Base-by-base conservation (phyloP, 2,329 filamentous ascomycete genomes). In the Aspergillus ibericus region DNA sequence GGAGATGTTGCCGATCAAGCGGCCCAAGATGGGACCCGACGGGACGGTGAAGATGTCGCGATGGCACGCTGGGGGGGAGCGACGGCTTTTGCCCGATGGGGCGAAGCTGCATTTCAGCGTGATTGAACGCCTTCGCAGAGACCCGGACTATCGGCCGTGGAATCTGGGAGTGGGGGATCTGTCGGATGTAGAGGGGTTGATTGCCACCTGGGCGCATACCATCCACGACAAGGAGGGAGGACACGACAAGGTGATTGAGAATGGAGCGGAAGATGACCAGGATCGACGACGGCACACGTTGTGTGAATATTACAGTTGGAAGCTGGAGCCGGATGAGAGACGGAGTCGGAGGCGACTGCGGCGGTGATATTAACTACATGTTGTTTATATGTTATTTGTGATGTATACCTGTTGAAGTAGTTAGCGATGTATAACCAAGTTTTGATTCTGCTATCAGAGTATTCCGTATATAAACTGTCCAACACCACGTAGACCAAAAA, bases 101-200 rank as follows among this genome's bases (percentile, higher is more conserved):
- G 64, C 64, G 6, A 58, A 55, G 29, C 54, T 66, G 18, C 64
- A 66, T 10, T 52, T 49, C 16, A 65, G 64, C 36, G 64, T 65
- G 8, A 53, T 65, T 10, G 42, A 42, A 15, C 59, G 63, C 3
- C 22, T 66, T 8, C 42, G 32, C 7, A 27, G 16, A 9, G 64
- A 66, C 47, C 61, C 56, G 1, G 44, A 53, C 4, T 66, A 66
- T 48, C 47, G 59, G 12, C 64, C 64, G 10, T 66, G 58, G 36
- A 65, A 65, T n/a, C 49, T 66, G n/a, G 64, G 64, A 8, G 46
- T 65, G n/a, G 64, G 64, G 2, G 35, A 61, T 7, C 53, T 55
- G 36, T 27, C 36, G 1, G 54, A 49, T 4, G 59, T 61, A 13
- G 20, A 56, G 6, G 44, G 56, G 12, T 40, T 62, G 4, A 54